Percentiles rank a stretch among this genome's conserved stretches.
Conservation (phyloP, 768 basidiomycete species). For the Serendipita sp. region DNA sequence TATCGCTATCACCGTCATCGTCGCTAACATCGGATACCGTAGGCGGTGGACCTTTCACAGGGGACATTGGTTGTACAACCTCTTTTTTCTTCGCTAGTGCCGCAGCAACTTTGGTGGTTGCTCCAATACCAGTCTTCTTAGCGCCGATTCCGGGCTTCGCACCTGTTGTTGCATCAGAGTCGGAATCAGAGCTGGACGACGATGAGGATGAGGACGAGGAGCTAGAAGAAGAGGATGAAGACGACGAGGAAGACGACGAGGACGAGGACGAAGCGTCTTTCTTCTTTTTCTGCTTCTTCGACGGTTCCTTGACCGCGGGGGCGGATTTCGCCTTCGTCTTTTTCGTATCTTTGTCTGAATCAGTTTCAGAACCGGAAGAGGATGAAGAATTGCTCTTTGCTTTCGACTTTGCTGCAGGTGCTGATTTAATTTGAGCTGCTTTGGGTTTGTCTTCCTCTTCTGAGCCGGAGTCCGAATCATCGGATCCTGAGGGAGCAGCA, state of each 20-base stretch:
- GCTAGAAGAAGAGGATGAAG: conserved; percentile 10
- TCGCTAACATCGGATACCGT: conserved; percentile 18
- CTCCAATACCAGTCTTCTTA: not conserved
- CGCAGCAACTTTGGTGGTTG: conserved; percentile 10
- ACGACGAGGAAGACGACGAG: conserved; percentile 9
- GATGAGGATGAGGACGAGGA: conserved; percentile 16
- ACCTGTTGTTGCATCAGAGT: conserved; percentile 12
- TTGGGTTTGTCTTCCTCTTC: conserved; percentile 35
- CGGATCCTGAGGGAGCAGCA: not conserved
- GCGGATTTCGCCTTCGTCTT: conserved; percentile 3
- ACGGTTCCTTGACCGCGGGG: no score
- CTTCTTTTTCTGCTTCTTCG: no score
- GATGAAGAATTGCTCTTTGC: conserved; percentile 8
- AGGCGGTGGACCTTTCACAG: conserved; percentile 4
- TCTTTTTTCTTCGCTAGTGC: conserved; percentile 12
- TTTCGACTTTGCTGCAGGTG: not conserved
- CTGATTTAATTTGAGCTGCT: conserved; percentile 25
- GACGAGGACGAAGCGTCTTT: no score
- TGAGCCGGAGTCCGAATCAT: conserved; percentile 8
- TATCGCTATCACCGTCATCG: conserved; percentile 19
- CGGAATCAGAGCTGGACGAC: conserved; percentile 15
- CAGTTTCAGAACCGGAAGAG: conserved; percentile 13
- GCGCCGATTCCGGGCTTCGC: conserved; percentile 6
- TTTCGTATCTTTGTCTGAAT: conserved; percentile 21
- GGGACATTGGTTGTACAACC: conserved; percentile 10